Base-by-base conservation (phyloP, 176 grass and related monocot genomes). In the Cymbopogon citratus region DNA sequence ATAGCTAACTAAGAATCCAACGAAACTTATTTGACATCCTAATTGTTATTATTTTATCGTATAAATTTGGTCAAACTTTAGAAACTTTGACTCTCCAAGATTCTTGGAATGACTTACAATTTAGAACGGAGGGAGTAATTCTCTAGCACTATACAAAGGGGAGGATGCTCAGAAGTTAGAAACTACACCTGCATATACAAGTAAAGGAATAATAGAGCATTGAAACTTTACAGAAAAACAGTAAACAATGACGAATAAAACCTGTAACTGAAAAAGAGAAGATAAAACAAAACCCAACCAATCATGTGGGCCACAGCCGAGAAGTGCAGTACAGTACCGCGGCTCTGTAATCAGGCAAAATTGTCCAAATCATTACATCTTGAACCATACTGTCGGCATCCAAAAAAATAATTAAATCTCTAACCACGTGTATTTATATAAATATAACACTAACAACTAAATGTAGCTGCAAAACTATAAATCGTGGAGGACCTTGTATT, bases 401-500 rank as follows among this genome's bases (percentile, higher is more conserved):
- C 63, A 69, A 80, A 80, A 80, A 67, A 68, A 26, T 25, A 62
- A 12, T n/a, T 63, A 24, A 39, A 82, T 81, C 8, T 75, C n/a
- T 66, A 72, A 65, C 2, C 26, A 67, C 10, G 12, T 2, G 18
- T 49, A 83, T 79, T 56, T 78, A 38, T 76, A 31, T 51, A 51
- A 49, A 51, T 19, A 14, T n/a, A 63, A 9, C 18, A 66, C 1
- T 73, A 28, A 35, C 9, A 77, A 64, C 35, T 77, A 36, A 81
- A 80, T 43, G n/a, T 52, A 89, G 43, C 62, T 76, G 33, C 63
- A 81, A n/a, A 80, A 63, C 71, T 68, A 90, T 70, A 90, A 68
- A 26, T 90, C 83, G 15, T 90, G 86, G 36, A 90, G 79, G 68
- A 90, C 83, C 88, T 90, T 90, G 88, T 90, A 68, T 81, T 90